phyloP scores from a whole-genome alignment of 169 alveolate genomes.

The Plasmodium chabaudi region DNA sequence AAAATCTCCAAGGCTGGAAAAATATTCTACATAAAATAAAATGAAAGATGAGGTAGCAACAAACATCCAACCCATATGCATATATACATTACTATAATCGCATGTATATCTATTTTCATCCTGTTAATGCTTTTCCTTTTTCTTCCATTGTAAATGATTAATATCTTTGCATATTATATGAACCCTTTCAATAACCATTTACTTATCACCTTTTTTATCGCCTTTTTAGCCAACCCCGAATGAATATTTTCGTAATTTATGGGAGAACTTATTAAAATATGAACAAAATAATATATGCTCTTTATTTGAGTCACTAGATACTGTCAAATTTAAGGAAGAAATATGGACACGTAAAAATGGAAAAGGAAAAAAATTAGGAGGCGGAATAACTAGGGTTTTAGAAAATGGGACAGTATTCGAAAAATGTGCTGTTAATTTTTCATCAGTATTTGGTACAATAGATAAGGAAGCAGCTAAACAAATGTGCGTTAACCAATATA shows the following conservation, averaged over 20 bases:
- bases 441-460: conserved; percentile 84
- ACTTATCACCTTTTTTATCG: neutral
- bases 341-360: conserved; percentile 81
- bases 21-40: conserved; percentile 3
- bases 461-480: conserved; percentile 79
- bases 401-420: conserved; percentile 88
- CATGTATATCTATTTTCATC: neutral
- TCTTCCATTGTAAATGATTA: neutral
- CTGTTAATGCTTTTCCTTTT: neutral
- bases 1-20: conserved; percentile 1
- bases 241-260: conserved; percentile 77
- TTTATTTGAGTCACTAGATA: conserved; percentile 72
- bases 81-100: neutral
- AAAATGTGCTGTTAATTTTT: conserved; percentile 88
- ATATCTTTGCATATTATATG: neutral
- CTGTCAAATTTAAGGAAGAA: conserved; percentile 76
- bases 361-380: conserved; percentile 78
- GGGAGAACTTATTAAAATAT: conserved; percentile 73
- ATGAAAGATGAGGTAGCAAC: conserved; percentile 73
- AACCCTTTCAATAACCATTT: too few species aligned
- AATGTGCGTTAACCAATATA: conserved; percentile 83
- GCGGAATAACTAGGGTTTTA: conserved; percentile 86
- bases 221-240: conserved; percentile 67
- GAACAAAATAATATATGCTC: conserved; percentile 74
- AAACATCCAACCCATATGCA: neutral